phyloP scores from a whole-genome alignment of 1,284 basidiomycete genomes.

The Sphagnurus paluster region DNA sequence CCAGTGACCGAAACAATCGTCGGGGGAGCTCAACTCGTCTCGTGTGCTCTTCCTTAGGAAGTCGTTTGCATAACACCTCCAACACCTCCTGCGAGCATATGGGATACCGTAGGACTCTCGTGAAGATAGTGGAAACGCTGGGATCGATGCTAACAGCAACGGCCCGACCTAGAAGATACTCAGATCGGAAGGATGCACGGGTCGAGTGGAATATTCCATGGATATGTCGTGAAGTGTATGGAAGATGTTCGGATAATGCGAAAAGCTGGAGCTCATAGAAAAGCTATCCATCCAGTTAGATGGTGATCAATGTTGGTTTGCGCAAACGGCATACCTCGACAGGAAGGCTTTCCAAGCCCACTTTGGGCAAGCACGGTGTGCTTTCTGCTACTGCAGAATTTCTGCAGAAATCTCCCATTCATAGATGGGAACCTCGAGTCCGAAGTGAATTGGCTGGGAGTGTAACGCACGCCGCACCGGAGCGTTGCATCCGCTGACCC shows the following conservation, averaged over 20 bases:
- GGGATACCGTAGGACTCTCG: slow-evolving; percentile 61
- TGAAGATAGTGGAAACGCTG: slow-evolving; percentile 35
- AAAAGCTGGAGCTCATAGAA: slow-evolving; percentile 72
- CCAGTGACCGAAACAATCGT: slow-evolving; percentile 58
- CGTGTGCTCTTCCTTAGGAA: slow-evolving; percentile 1
- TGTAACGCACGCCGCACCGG: no score
- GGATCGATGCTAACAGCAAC: slow-evolving; percentile 14
- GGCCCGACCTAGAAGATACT: slow-evolving; percentile 53
- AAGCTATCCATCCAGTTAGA: slow-evolving; percentile 44
- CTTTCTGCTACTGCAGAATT: not conserved
- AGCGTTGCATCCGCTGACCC: no score
- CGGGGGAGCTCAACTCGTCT: slow-evolving; percentile 47
- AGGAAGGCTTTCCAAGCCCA: slow-evolving; percentile 17
- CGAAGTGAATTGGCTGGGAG: no score
- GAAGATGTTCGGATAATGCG: slow-evolving; percentile 60
- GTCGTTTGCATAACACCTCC: slow-evolving; percentile 41
- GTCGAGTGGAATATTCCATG: slow-evolving; percentile 52
- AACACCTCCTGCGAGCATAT: slow-evolving; percentile 61
- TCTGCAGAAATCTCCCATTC: no score
- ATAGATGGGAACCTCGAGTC: no score
- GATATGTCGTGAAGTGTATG: slow-evolving; percentile 52
- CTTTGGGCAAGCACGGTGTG: not conserved
- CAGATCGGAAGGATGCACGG: slow-evolving; percentile 53
- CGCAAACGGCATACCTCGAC: slow-evolving; percentile 19
- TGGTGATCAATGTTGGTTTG: slow-evolving; percentile 2